phyloP scores from a whole-genome alignment of 2,329 filamentous ascomycete species.

The Penicillium sclerotigenum region DNA sequence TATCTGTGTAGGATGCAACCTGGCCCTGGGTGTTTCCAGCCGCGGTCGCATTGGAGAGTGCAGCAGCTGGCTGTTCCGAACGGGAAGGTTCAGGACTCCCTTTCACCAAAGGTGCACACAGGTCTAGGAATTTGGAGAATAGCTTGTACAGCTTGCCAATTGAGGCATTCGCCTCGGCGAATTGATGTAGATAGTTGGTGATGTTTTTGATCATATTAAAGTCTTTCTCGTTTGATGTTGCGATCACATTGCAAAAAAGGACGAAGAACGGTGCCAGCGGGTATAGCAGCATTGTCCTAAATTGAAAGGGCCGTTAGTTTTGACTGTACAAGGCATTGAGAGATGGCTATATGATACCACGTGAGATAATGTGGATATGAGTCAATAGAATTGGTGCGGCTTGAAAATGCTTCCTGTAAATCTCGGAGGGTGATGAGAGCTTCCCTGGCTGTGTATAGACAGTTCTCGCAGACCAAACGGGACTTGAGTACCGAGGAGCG shows the following conservation, averaged over 20 bases:
- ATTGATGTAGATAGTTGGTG: constrained; percentile 22
- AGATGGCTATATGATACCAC: constrained; percentile 8
- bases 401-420: constrained; percentile 19
- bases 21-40: not conserved
- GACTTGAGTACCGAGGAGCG: constrained; percentile 25
- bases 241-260: constrained; percentile 24
- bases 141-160: constrained; percentile 22
- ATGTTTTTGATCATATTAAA: constrained; percentile 25
- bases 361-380: constrained; percentile 24
- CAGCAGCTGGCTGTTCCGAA: not conserved
- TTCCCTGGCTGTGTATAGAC: constrained; percentile 22
- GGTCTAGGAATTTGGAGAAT: constrained; percentile 23
- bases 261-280: constrained; percentile 23
- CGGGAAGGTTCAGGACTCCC: not conserved
- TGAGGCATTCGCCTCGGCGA: constrained; percentile 19
- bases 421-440: constrained; percentile 18
- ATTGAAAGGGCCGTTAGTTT: not conserved
- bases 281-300: constrained; percentile 26
- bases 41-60: not conserved
- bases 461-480: constrained; percentile 23
- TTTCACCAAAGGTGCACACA: constrained; percentile 21
- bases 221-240: constrained; percentile 21
- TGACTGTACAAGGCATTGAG: not conserved
- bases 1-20: not conserved
- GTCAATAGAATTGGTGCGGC: constrained; percentile 12